These are phyloP conservation scores for Glycine latifolia DNA, from an alignment of 306 rosid genomes.

Conservation along the genomic window DNA sequence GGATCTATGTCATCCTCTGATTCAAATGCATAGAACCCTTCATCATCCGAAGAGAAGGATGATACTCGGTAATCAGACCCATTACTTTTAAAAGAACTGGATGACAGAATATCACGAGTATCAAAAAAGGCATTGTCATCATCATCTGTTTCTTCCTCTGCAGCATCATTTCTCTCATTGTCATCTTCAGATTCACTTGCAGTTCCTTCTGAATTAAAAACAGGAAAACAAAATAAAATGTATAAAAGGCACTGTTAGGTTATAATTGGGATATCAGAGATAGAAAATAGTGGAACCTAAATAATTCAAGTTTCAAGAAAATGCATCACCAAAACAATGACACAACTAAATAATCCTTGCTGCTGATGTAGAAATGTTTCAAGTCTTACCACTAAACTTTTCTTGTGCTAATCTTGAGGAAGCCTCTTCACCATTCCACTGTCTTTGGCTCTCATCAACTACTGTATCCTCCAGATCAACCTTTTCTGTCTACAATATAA, in stretches of 20 bases:
- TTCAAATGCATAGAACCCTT: conserved; percentile 62
- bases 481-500: conserved; percentile 91
- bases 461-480: conserved; percentile 99
- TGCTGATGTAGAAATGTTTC: conserved; percentile 42
- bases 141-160: conserved; percentile 98
- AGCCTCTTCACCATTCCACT: conserved; percentile 69
- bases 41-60: conserved; percentile 93
- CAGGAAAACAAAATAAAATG: conserved; percentile 12
- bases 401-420: conserved; percentile 71
- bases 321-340: conserved; percentile 39
- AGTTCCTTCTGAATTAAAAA: conserved; percentile 73
- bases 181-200: conserved; percentile 95
- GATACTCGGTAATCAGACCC: conserved; percentile 87
- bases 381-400: conserved; percentile 75
- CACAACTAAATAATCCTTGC: conserved; percentile 23
- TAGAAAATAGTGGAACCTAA: conserved; percentile 8
- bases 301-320: conserved; percentile 26
- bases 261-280: conserved; percentile 10
- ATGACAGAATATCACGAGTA: conserved; percentile 95
- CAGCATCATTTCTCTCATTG: conserved; percentile 96
- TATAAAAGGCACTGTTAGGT: conserved; percentile 26
- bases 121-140: conserved; percentile 97
- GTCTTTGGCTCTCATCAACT: conserved; percentile 98
- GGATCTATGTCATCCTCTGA: conserved; percentile 87
- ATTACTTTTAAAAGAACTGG: conserved; percentile 90